Percentiles rank a stretch among this genome's conserved stretches.
These are phyloP conservation scores for Solanum appendiculatum DNA, from an alignment of 257 asterid species.

Conservation along the genomic window DNA sequence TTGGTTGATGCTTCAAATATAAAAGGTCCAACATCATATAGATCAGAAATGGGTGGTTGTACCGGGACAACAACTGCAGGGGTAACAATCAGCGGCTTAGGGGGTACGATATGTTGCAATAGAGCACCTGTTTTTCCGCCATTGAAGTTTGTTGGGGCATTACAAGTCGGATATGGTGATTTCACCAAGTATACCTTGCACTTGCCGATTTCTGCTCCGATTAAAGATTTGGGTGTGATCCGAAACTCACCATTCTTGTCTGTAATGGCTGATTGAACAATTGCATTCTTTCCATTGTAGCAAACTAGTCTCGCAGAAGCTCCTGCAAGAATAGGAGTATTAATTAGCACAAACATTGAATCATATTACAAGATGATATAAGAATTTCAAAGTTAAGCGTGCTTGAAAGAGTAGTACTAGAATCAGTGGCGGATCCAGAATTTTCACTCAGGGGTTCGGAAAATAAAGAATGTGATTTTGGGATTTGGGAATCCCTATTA, in stretches of 20 bases:
- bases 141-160: slow-evolving; percentile 24
- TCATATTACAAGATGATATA: too few species aligned
- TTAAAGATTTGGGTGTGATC: slow-evolving; percentile 13
- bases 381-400: too few species aligned
- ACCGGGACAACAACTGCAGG: neutral
- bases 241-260: slow-evolving; percentile 35
- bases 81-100: neutral
- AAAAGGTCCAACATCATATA: slow-evolving; percentile 36
- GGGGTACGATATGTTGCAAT: slow-evolving; percentile 2
- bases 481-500: too few species aligned
- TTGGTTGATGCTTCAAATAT: slow-evolving; percentile 30
- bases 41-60: neutral
- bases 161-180: slow-evolving; percentile 21
- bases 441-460: too few species aligned
- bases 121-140: slow-evolving; percentile 24
- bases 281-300: slow-evolving; percentile 3
- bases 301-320: neutral
- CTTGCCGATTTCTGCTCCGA: slow-evolving; percentile 7
- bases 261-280: slow-evolving; percentile 9
- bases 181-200: slow-evolving; percentile 24
- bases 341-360: neutral
- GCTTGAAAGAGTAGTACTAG: too few species aligned
- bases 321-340: neutral
- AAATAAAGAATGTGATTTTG: too few species aligned
- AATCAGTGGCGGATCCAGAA: too few species aligned